Evolutionary conservation across 2,329 filamentous ascomycete genomes (phyloP).

Genomic region (Fonsecaea monophora): DNA sequence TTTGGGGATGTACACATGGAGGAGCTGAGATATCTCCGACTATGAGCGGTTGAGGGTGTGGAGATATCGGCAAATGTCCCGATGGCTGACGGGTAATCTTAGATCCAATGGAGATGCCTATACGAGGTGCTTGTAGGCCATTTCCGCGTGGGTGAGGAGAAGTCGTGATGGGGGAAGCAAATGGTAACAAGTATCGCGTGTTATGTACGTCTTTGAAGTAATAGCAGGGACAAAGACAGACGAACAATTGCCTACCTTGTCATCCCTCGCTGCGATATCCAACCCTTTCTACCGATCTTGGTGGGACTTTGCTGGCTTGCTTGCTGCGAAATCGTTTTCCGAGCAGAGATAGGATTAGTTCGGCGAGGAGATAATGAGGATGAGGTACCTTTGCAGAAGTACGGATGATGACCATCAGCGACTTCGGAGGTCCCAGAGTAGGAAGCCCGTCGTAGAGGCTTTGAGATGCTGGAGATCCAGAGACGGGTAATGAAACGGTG

Average conservation of each 20-base stretch:
- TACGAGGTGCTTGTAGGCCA: not conserved
- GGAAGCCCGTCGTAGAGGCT: not conserved
- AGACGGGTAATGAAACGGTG: not conserved
- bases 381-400: not conserved
- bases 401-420: not conserved
- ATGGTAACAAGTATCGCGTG: not conserved
- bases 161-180: not conserved
- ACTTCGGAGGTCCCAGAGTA: not conserved
- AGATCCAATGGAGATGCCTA: not conserved
- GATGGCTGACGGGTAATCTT: not conserved
- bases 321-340: not conserved
- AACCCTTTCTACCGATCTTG: not conserved
- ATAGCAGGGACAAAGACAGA: not conserved
- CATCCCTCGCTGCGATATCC: not conserved
- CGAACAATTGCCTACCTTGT: conserved; percentile 1
- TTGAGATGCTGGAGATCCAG: not conserved
- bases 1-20: not conserved
- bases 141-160: not conserved
- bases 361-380: not conserved
- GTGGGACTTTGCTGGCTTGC: not conserved
- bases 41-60: conserved; percentile 2
- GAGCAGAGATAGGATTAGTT: not conserved
- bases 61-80: conserved; percentile 8
- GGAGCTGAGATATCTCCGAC: not conserved
- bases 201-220: not conserved